Conservation (phyloP, 2,329 filamentous ascomycete species). For the Aspergillus sp. region DNA sequence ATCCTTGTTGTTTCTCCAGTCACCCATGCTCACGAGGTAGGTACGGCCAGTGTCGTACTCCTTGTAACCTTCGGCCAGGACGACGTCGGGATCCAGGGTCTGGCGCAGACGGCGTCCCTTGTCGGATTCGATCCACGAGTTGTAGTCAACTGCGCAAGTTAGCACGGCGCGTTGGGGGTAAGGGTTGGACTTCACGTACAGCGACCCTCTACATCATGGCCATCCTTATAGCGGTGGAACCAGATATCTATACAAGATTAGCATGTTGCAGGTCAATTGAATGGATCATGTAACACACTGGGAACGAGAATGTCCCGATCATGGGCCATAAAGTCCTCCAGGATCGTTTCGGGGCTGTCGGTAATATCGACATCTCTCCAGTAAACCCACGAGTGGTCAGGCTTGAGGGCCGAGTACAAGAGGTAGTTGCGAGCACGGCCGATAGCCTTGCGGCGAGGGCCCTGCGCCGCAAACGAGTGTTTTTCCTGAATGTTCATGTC, state of each 20-base stretch:
- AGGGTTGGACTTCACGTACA: slow-evolving; percentile 59
- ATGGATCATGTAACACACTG: slow-evolving; percentile 61
- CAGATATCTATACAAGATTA: slow-evolving; percentile 63
- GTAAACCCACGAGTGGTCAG: slow-evolving; percentile 97
- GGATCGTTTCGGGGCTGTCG: slow-evolving; percentile 80
- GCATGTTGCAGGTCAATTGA: slow-evolving; percentile 1
- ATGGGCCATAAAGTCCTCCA: slow-evolving; percentile 94
- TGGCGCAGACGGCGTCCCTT: slow-evolving; percentile 74
- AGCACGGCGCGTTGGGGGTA: slow-evolving; percentile 11
- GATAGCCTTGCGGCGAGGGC: slow-evolving; percentile 85
- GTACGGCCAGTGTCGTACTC: slow-evolving; percentile 87
- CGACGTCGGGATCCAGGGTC: slow-evolving; percentile 71
- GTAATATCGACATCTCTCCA: slow-evolving; percentile 98
- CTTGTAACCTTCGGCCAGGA: slow-evolving; percentile 93
- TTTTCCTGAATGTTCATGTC: slow-evolving; percentile 78
- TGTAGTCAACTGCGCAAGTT: slow-evolving; percentile 77
- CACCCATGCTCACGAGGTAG: slow-evolving; percentile 87
- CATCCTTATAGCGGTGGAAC: slow-evolving; percentile 61
- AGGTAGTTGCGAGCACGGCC: slow-evolving; percentile 90
- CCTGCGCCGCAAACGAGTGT: slow-evolving; percentile 84
- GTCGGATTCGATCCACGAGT: slow-evolving; percentile 95
- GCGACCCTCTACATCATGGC: slow-evolving; percentile 86
- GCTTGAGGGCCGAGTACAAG: slow-evolving; percentile 77
- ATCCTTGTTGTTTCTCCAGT: slow-evolving; percentile 89
- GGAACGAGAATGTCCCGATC: slow-evolving; percentile 91